A percentile compares a stretch with the other conserved stretches of the same genome.
Conservation (phyloP, 139 green algal species). For the Ettlia oleoabundans region DNA sequence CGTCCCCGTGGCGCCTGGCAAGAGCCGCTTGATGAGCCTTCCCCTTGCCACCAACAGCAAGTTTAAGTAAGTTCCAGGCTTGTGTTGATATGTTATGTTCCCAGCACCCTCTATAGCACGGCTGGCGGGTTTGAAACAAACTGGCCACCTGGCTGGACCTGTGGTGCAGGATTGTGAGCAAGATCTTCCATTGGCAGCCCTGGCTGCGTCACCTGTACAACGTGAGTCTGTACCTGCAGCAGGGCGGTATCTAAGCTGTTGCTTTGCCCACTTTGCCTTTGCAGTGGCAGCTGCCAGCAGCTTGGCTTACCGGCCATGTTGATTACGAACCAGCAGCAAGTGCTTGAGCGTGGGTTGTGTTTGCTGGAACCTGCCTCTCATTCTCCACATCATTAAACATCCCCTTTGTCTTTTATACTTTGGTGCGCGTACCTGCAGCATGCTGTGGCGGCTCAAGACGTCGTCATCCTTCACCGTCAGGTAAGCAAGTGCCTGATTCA, state of each 20-base stretch:
- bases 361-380: no score
- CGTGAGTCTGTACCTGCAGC: neutral
- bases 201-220: conserved; percentile 31
- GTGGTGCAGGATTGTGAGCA: neutral
- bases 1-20: conserved; percentile 17
- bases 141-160: neutral
- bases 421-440: conserved; percentile 10
- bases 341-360: no score
- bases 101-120: neutral
- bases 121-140: no score
- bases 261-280: neutral
- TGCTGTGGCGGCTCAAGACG: neutral
- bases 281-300: neutral
- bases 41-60: conserved; percentile 8
- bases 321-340: neutral
- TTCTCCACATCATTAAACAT: no score
- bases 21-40: conserved; percentile 17
- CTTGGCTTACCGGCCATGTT: neutral
- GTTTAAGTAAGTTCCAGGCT: neutral
- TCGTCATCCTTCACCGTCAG: conserved; percentile 15
- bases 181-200: conserved; percentile 24
- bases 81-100: neutral
- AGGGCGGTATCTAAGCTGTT: no score
- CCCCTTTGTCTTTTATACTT: no score
- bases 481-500: neutral